phyloP scores from a whole-genome alignment of 2,329 filamentous ascomycete genomes.

The Apiospora malaysiana region DNA sequence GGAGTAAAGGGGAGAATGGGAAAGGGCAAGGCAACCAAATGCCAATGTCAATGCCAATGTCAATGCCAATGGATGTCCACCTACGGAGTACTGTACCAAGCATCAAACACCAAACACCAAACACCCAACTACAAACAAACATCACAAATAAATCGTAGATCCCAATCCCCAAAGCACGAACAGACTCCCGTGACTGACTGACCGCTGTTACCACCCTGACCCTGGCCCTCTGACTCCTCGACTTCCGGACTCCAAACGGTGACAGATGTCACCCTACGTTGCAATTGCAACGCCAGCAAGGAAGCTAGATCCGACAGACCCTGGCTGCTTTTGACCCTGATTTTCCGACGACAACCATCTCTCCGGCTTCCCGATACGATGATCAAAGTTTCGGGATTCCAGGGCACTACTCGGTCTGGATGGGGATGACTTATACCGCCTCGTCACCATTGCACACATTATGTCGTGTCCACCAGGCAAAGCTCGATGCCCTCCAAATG shows the following conservation, averaged over 20 bases:
- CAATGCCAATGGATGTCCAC: too few species aligned
- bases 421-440: neutral
- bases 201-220: neutral
- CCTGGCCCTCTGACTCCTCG: neutral
- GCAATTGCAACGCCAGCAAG: conserved; percentile 4
- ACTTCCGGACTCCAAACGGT: conserved; percentile 7
- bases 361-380: conserved; percentile 4
- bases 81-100: too few species aligned
- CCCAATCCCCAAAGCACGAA: neutral
- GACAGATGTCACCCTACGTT: neutral
- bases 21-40: neutral
- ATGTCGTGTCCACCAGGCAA: neutral
- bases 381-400: neutral
- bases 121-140: neutral
- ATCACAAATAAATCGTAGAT: conserved; percentile 2
- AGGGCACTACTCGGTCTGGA: neutral
- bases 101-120: neutral
- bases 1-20: neutral
- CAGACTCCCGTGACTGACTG: conserved; percentile 6
- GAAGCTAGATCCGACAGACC: conserved; percentile 12
- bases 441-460: neutral
- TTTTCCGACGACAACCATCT: neutral
- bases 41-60: too few species aligned
- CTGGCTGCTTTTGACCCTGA: neutral
- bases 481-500: too few species aligned